Evolutionary conservation across 2,329 filamentous ascomycete species (phyloP).

Genomic region (Ophidiomyces ophidiicola): DNA sequence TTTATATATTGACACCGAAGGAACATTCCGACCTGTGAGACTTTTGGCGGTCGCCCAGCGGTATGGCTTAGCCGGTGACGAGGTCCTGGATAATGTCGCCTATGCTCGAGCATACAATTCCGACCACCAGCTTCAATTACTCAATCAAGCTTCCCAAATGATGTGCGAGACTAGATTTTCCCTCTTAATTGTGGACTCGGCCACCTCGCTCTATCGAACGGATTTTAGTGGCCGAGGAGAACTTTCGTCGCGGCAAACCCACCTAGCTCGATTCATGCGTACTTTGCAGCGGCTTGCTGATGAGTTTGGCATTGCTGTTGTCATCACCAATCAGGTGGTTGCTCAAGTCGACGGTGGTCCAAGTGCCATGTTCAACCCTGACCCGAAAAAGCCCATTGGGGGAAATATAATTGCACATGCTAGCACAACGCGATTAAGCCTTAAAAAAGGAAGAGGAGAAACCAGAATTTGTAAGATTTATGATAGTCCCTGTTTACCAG

Average conservation of each 20-base stretch:
- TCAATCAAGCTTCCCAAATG: conserved; percentile 93
- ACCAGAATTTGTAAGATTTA: conserved; percentile 99
- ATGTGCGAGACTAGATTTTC: conserved; percentile 99
- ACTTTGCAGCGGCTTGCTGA: conserved; percentile 44
- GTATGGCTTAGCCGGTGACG: conserved; percentile 88
- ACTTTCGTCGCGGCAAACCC: conserved; percentile 71
- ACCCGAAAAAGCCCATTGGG: conserved; percentile 97
- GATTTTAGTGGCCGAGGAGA: conserved; percentile 96
- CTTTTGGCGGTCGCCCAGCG: conserved; percentile 84
- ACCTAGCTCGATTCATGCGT: conserved; percentile 40
- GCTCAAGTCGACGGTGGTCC: conserved; percentile 95
- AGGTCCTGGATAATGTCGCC: conserved; percentile 95
- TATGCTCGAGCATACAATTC: conserved; percentile 98
- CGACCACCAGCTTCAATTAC: conserved; percentile 86
- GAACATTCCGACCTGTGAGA: conserved; percentile 87
- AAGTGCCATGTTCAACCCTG: conserved; percentile 96
- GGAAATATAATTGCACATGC: conserved; percentile 98
- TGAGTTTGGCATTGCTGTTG: conserved; percentile 89
- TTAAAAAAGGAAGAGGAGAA: conserved; percentile 92
- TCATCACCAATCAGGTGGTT: conserved; percentile 98
- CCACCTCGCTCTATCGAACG: conserved; percentile 87
- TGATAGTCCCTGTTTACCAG: conserved; percentile 90
- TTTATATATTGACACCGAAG: conserved; percentile 95
- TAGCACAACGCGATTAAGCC: conserved; percentile 81
- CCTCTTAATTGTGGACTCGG: conserved; percentile 87